Evolutionary conservation across 345 rosid genomes (phyloP), one percentile per base, ranked within the genome.

Genomic region (Euphorbia lathyris): DNA sequence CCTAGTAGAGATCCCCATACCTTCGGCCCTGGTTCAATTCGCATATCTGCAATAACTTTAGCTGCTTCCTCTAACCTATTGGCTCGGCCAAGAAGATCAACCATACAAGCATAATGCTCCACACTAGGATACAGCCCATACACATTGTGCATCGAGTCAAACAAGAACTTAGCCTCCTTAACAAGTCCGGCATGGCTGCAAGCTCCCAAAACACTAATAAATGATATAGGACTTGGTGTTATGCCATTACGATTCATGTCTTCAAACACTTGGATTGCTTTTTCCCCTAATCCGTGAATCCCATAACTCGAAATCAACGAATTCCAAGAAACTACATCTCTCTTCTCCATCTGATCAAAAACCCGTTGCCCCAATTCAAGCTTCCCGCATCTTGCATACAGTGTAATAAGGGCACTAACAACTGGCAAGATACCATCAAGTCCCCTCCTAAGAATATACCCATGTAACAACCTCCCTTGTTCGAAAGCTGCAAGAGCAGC

Each of bases 91-190:
- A 77, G 70, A 34, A 77, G 70, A 42, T 77, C 80, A 47, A 77
- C 81, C 97, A 94, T 91, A 76, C 95, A 85, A 72, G 98, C 97
- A 74, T 94, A 94, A 80, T 94, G 98, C 84, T 96, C 80, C 20
- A 63, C 66, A n/a, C 22, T 34, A 47, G 77, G 80, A 11, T 34
- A 30, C n/a, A 74, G 40, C 7, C 48, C 65, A 1, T 71, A 55
- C 52, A 67, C 47, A 50, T 8, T 63, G 26, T 40, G 57, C 78
- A 79, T 74, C 7, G 65, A 74, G 59, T 79, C 47, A 7, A 79
- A 79, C 48, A 74, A 50, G 7, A 1, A 22, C 71, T 76, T 71
- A 50, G 74, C 79, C 47, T 79, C 76, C 48, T 74, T 73, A 26
- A 79, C 68, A 12, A 79, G 69, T 57, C 76, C 71, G 63, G 76